phyloP scores from a whole-genome alignment of 2,329 filamentous ascomycete genomes.

The Blastomyces silverae region DNA sequence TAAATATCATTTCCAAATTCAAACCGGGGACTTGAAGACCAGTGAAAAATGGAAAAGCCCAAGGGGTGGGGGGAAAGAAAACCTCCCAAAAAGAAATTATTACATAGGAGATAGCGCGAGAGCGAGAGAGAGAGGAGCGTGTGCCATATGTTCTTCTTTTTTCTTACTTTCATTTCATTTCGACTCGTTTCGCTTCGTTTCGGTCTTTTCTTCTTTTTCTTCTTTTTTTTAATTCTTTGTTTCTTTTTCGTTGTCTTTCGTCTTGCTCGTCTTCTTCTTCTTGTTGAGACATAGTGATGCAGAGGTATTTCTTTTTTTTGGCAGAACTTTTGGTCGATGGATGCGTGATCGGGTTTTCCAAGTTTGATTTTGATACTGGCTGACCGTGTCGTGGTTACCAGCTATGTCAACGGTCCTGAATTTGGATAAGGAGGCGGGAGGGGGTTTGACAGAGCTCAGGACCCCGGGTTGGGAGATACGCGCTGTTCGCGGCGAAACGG shows the following conservation, averaged over 20 bases:
- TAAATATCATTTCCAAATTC: neutral
- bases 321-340: neutral
- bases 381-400: neutral
- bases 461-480: neutral
- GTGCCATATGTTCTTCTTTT: neutral
- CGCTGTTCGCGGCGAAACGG: too few relatives aligned
- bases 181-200: constrained; percentile 4
- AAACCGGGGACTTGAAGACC: neutral
- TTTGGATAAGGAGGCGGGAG: neutral
- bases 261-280: neutral
- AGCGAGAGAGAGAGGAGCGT: neutral
- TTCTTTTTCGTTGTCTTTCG: neutral
- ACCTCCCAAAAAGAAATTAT: neutral
- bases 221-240: too few relatives aligned
- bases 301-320: neutral
- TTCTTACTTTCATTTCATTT: neutral
- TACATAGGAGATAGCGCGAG: neutral
- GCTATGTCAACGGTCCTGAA: neutral
- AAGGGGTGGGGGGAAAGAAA: neutral
- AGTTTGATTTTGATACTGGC: too few relatives aligned
- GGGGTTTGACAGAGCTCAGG: neutral
- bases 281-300: neutral
- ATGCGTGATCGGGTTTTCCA: too few relatives aligned
- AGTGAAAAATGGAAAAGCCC: neutral
- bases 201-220: neutral